phyloP scores from a whole-genome alignment of 306 rosid species.

The barrel medic (Medicago truncatula) region DNA sequence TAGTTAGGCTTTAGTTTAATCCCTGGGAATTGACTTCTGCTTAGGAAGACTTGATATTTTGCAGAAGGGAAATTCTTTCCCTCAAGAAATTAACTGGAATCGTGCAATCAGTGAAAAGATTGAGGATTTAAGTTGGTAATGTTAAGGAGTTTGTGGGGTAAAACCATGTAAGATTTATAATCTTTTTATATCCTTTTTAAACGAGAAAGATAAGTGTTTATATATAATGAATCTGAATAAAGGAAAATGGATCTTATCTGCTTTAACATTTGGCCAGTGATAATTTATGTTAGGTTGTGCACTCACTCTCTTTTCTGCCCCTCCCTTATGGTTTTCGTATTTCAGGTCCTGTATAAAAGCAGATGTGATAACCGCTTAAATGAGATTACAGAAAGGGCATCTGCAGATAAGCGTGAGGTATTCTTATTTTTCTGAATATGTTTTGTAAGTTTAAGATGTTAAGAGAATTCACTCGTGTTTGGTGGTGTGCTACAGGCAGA shows the following conservation, averaged over 20 bases:
- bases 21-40: constrained; percentile 29
- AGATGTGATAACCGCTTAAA: constrained; percentile 91
- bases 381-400: constrained; percentile 95
- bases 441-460: constrained; percentile 31
- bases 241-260: constrained; percentile 2
- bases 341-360: constrained; percentile 86
- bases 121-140: constrained; percentile 32
- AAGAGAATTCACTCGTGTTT: constrained; percentile 36
- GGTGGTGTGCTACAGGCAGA: constrained; percentile 71
- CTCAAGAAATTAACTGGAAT: constrained; percentile 33
- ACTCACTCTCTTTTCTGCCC: not conserved
- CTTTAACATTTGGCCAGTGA: constrained; percentile 22
- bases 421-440: constrained; percentile 28
- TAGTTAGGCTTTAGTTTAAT: constrained; percentile 23
- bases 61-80: not conserved
- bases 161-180: constrained; percentile 20
- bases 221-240: constrained; percentile 34
- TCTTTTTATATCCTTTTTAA: constrained; percentile 25
- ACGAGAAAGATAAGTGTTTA: constrained; percentile 15
- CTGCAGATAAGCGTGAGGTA: constrained; percentile 96
- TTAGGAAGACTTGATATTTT: constrained; percentile 35
- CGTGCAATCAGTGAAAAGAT: constrained; percentile 1
- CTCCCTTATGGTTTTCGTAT: constrained; percentile 36
- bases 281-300: constrained; percentile 23
- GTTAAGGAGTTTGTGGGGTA: constrained; percentile 26